phyloP scores from a whole-genome alignment of 1,284 basidiomycete genomes.

The Peniophora sp. region DNA sequence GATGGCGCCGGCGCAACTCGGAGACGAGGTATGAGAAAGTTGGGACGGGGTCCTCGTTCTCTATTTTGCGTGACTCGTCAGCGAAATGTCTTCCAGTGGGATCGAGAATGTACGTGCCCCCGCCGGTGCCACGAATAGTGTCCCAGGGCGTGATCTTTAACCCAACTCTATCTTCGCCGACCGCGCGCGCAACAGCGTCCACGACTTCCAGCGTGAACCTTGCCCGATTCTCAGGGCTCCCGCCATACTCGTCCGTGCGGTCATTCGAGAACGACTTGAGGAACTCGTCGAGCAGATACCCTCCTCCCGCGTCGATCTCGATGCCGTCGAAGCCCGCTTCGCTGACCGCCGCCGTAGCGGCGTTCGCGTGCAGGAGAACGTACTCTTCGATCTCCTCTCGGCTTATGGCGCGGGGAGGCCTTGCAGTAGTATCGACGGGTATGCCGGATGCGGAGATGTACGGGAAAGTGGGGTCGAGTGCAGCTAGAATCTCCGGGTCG shows the following conservation, averaged over 20 bases:
- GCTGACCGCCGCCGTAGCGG: constrained; percentile 15
- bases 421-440: constrained; percentile 30
- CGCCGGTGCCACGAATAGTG: constrained; percentile 2
- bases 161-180: constrained; percentile 23
- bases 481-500: constrained; percentile 16
- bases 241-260: constrained; percentile 54
- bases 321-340: constrained; percentile 25
- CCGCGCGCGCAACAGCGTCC: constrained; percentile 18
- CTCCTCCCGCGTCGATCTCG: constrained; percentile 29
- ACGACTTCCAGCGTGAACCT: constrained; percentile 40
- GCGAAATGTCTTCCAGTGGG: neutral
- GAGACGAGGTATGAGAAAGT: constrained; percentile 19
- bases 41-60: constrained; percentile 19
- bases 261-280: constrained; percentile 33
- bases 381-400: constrained; percentile 17
- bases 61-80: neutral
- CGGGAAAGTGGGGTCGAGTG: constrained; percentile 21
- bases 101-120: neutral
- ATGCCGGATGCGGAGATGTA: constrained; percentile 33
- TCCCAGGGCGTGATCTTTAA: constrained; percentile 36
- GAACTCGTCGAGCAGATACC: constrained; percentile 33
- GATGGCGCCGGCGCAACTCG: constrained; percentile 19
- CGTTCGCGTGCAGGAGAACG: constrained; percentile 12
- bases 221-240: constrained; percentile 43
- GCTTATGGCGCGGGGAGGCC: constrained; percentile 14